Percentiles rank a stretch among this genome's conserved stretches.
Evolutionary conservation across 2,329 filamentous ascomycete species (phyloP).

Genomic region (Phyllachora maydis): DNA sequence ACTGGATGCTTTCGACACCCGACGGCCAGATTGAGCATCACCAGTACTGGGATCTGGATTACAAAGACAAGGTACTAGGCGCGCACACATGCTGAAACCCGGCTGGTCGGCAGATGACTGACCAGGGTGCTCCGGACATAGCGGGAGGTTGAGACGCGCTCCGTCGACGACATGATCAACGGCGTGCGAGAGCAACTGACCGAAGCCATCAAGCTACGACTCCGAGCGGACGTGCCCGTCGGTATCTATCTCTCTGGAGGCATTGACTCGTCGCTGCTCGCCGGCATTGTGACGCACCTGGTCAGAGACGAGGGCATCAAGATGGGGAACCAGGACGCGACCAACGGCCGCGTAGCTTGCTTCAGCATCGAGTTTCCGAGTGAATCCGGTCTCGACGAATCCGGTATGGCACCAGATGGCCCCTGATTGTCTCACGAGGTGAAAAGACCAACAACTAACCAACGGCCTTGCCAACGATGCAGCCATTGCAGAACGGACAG

Average conservation of each 20-base stretch:
- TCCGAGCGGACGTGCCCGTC: conserved; percentile 34
- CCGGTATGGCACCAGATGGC: conserved; percentile 9
- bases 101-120: neutral
- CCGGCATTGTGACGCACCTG: conserved; percentile 32
- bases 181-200: conserved; percentile 25
- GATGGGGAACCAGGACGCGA: conserved; percentile 19
- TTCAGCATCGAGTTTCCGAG: conserved; percentile 32
- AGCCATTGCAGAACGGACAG: conserved; percentile 12
- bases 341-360: conserved; percentile 10
- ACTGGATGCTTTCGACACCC: conserved; percentile 16
- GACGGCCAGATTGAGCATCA: conserved; percentile 15
- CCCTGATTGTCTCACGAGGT: neutral
- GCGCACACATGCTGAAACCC: conserved; percentile 1
- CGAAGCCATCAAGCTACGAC: conserved; percentile 27
- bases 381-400: conserved; percentile 27
- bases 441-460: too few relatives aligned
- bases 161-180: conserved; percentile 25
- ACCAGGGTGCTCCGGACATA: conserved; percentile 2
- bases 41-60: conserved; percentile 31
- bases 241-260: conserved; percentile 35
- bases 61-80: conserved; percentile 28
- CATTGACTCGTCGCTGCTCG: conserved; percentile 33
- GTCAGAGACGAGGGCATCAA: conserved; percentile 21
- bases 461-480: neutral
- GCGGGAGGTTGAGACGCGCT: conserved; percentile 17